Evolutionary conservation across 1,284 basidiomycete species (phyloP).

Genomic region (Afroboletus lepidellus): DNA sequence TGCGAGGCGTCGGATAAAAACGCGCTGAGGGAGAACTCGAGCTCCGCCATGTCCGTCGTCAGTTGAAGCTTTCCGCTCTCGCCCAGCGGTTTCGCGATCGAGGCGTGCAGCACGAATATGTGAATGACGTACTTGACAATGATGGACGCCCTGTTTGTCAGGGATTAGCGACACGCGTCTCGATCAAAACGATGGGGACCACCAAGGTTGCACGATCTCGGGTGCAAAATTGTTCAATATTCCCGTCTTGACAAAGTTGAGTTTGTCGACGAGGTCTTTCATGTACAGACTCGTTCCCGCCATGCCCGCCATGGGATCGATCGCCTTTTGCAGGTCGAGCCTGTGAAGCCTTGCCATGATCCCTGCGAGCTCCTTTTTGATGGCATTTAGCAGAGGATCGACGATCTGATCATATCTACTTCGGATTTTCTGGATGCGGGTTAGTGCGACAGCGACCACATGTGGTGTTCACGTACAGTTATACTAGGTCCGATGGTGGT

Average conservation of each 20-base stretch:
- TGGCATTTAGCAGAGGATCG: constrained; percentile 68
- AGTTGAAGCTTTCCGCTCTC: constrained; percentile 90
- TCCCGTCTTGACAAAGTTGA: constrained; percentile 76
- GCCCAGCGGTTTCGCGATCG: constrained; percentile 82
- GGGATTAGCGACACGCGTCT: constrained; percentile 3
- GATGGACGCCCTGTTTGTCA: constrained; percentile 53
- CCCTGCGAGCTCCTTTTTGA: constrained; percentile 75
- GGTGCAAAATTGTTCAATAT: constrained; percentile 73
- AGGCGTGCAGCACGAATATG: constrained; percentile 87
- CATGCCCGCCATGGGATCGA: constrained; percentile 62
- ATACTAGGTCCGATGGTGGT: constrained; percentile 61
- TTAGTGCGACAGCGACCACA: constrained; percentile 1
- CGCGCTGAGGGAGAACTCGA: constrained; percentile 86
- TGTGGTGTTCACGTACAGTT: constrained; percentile 44
- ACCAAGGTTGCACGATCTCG: constrained; percentile 74
- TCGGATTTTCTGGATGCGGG: constrained; percentile 50
- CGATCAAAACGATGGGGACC: constrained; percentile 3
- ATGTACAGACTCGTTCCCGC: constrained; percentile 81
- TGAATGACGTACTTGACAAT: constrained; percentile 77
- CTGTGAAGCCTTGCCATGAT: constrained; percentile 82
- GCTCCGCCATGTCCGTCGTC: constrained; percentile 92
- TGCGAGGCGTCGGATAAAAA: constrained; percentile 66
- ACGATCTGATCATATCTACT: constrained; percentile 61
- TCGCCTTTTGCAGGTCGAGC: constrained; percentile 72
- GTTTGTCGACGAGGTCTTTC: constrained; percentile 85